Evolutionary conservation across 2,329 filamentous ascomycete genomes (phyloP).

Genomic region (Aschersonia sp.): DNA sequence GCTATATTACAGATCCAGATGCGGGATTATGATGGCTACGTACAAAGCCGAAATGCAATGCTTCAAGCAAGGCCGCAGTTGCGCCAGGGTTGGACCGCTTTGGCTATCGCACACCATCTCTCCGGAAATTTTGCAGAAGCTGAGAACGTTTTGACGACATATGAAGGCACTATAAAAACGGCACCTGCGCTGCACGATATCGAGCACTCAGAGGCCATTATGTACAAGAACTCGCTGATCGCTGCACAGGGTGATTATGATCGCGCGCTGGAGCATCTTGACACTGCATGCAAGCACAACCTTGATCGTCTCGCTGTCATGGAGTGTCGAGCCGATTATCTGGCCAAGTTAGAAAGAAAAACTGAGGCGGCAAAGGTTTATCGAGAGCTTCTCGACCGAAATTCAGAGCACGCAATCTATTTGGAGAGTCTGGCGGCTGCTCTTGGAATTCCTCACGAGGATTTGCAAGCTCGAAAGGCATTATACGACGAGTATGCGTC

Average conservation of each 20-base stretch:
- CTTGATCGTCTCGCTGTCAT: conserved; percentile 75
- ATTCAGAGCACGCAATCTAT: conserved; percentile 76
- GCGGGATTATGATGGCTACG: conserved; percentile 86
- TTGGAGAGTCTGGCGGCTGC: conserved; percentile 64
- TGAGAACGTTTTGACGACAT: conserved; percentile 81
- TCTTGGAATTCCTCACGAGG: conserved; percentile 44
- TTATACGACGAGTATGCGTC: conserved; percentile 65
- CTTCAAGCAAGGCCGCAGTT: conserved; percentile 68
- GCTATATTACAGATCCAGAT: conserved; percentile 92
- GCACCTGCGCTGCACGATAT: conserved; percentile 65
- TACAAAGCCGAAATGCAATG: conserved; percentile 80
- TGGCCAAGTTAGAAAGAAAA: conserved; percentile 61
- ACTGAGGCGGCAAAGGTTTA: conserved; percentile 76
- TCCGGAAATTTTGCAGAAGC: conserved; percentile 74
- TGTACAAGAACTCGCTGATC: conserved; percentile 95
- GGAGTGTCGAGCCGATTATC: conserved; percentile 75
- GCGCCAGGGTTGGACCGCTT: conserved; percentile 93
- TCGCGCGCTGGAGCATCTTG: conserved; percentile 74
- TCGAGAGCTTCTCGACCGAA: conserved; percentile 66
- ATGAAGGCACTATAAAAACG: conserved; percentile 82
- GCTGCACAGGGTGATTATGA: conserved; percentile 75
- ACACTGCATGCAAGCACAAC: conserved; percentile 60
- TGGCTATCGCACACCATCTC: conserved; percentile 86
- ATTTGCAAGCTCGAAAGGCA: conserved; percentile 51
- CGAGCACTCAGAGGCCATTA: conserved; percentile 82